Conservation (phyloP, 2,329 filamentous ascomycete genomes). For the Colletotrichum salicis region DNA sequence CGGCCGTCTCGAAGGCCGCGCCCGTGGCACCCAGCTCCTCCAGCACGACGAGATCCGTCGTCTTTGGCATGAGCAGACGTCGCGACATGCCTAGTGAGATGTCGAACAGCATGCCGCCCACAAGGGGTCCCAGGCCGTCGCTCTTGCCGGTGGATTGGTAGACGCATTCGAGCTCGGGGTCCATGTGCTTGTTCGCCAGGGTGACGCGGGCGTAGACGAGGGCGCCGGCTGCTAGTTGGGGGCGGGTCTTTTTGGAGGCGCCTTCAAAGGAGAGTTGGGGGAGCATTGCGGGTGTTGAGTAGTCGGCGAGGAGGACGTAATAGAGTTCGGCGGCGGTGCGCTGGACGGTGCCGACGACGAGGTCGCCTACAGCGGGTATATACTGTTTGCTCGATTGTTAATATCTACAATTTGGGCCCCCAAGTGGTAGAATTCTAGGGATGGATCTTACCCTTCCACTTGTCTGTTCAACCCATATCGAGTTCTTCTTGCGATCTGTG, state of each 20-base stretch:
- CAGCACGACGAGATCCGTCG: slow-evolving; percentile 74
- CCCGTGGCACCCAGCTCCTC: slow-evolving; percentile 82
- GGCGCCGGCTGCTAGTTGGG: slow-evolving; percentile 77
- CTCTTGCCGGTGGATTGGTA: slow-evolving; percentile 86
- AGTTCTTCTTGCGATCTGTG: slow-evolving; percentile 77
- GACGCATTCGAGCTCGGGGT: slow-evolving; percentile 91
- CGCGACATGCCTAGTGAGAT: slow-evolving; percentile 86
- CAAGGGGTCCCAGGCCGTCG: slow-evolving; percentile 86
- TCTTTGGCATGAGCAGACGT: slow-evolving; percentile 75
- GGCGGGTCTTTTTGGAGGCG: slow-evolving; percentile 90
- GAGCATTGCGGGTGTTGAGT: slow-evolving; percentile 73
- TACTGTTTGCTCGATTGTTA: no score
- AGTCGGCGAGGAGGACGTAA: slow-evolving; percentile 79
- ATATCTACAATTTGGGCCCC: no score
- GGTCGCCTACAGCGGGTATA: slow-evolving; percentile 80
- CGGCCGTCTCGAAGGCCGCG: slow-evolving; percentile 90
- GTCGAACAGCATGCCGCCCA: slow-evolving; percentile 86
- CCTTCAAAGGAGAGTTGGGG: slow-evolving; percentile 93
- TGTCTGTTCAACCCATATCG: slow-evolving; percentile 79
- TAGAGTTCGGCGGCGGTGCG: slow-evolving; percentile 81
- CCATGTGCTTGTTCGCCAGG: slow-evolving; percentile 82
- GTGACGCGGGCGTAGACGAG: slow-evolving; percentile 90
- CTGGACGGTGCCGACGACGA: slow-evolving; percentile 87
- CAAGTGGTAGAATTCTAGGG: no score
- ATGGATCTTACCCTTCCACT: slow-evolving; percentile 68